These are phyloP conservation scores for Trichosporon coremiiforme DNA, from an alignment of 1,284 basidiomycete genomes.

Conservation along the genomic window DNA sequence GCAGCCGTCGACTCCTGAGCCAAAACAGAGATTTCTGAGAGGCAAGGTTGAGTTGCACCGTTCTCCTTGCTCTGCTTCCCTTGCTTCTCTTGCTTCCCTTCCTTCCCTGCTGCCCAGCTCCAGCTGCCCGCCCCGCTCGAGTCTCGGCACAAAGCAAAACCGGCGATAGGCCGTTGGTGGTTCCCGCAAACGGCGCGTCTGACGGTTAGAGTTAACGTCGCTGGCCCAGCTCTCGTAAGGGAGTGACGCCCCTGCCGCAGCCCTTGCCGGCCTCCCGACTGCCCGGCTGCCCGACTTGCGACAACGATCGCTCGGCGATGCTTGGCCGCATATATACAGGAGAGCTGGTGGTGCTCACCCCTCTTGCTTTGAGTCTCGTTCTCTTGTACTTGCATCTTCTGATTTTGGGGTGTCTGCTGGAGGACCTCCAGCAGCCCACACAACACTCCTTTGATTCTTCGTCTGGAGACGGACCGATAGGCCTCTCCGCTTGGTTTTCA, in stretches of 20 bases:
- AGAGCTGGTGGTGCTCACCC: not conserved
- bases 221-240: not conserved
- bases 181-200: not conserved
- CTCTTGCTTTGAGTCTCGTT: too few relatives aligned
- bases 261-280: not conserved
- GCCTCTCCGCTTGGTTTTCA: too few relatives aligned
- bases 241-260: not conserved
- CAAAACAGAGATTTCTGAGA: not conserved
- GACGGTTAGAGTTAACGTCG: not conserved
- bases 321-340: not conserved
- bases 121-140: not conserved
- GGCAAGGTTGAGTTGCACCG: slow-evolving; percentile 4
- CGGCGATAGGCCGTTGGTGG: too few relatives aligned
- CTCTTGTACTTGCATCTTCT: too few relatives aligned
- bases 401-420: too few relatives aligned
- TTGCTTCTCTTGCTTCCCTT: too few relatives aligned
- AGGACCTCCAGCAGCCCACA: too few relatives aligned
- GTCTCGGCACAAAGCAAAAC: too few relatives aligned
- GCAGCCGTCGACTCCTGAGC: not conserved
- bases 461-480: too few relatives aligned
- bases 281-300: not conserved
- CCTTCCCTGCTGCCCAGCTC: too few relatives aligned
- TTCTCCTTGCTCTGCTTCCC: not conserved
- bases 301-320: not conserved
- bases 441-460: too few relatives aligned